Percentiles rank a stretch among this genome's conserved stretches.
phyloP scores from a whole-genome alignment of 129 eudicot genomes.

The Tagetes patula region DNA sequence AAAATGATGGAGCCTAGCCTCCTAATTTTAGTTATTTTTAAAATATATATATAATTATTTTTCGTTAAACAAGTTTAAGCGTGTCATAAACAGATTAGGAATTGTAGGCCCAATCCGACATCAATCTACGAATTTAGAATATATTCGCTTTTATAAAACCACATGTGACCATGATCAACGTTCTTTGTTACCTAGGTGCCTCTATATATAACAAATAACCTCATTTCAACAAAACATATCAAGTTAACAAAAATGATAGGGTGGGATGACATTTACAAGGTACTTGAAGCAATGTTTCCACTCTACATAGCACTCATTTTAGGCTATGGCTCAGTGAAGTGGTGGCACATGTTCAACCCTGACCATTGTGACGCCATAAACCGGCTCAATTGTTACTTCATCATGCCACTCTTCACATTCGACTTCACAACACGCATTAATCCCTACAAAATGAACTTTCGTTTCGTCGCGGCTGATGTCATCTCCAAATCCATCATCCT shows the following conservation, averaged over 20 bases:
- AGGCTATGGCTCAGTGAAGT: constrained; percentile 57
- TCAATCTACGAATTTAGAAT: too few species aligned
- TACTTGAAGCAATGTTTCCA: constrained; percentile 55
- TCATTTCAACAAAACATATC: not conserved
- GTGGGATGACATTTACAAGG: constrained; percentile 55
- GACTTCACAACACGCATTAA: constrained; percentile 46
- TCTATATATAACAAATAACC: not conserved
- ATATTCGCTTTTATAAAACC: not conserved
- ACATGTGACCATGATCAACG: not conserved
- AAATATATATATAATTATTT: too few species aligned
- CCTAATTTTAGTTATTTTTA: too few species aligned
- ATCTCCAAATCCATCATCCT: constrained; percentile 45
- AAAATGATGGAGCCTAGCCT: too few species aligned
- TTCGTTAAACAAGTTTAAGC: too few species aligned
- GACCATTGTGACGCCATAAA: constrained; percentile 62
- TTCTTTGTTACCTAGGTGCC: not conserved
- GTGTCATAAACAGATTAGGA: too few species aligned
- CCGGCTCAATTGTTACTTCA: constrained; percentile 26
- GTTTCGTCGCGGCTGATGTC: constrained; percentile 41
- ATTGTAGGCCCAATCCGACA: too few species aligned
- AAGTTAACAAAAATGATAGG: constrained; percentile 41
- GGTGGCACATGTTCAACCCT: constrained; percentile 64
- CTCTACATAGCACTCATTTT: constrained; percentile 51
- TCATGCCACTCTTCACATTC: constrained; percentile 52
- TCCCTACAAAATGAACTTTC: constrained; percentile 51